phyloP scores from a whole-genome alignment of 768 basidiomycete species.

The Macrolepiota albuminosa region DNA sequence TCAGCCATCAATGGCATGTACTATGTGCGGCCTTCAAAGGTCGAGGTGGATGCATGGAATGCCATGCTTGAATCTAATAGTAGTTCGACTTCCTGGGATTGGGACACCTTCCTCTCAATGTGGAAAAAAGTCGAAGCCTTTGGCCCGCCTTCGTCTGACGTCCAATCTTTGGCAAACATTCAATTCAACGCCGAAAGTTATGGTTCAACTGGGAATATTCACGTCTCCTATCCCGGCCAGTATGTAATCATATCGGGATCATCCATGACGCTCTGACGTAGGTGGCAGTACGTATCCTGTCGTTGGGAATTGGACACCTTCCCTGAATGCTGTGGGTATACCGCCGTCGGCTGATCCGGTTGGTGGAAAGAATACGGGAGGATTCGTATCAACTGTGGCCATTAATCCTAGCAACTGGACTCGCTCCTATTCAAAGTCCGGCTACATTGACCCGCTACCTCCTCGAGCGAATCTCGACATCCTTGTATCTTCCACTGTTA shows the following conservation, averaged over 20 bases:
- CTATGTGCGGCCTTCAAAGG: constrained; percentile 46
- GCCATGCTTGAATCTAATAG: constrained; percentile 29
- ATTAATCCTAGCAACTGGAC: constrained; percentile 63
- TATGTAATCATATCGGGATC: not conserved
- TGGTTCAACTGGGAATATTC: constrained; percentile 42
- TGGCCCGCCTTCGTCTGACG: constrained; percentile 35
- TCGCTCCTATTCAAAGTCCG: constrained; percentile 55
- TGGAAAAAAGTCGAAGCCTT: constrained; percentile 51
- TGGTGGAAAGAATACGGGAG: constrained; percentile 44
- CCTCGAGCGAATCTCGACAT: constrained; percentile 61
- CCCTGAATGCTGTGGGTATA: constrained; percentile 42
- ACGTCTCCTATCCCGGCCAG: constrained; percentile 21
- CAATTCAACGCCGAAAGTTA: constrained; percentile 35
- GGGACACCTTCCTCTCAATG: constrained; percentile 35
- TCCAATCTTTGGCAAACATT: constrained; percentile 35
- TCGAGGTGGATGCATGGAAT: constrained; percentile 42
- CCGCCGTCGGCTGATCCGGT: constrained; percentile 34
- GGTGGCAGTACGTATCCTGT: constrained; percentile 39
- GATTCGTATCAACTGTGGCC: constrained; percentile 49
- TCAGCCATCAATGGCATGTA: constrained; percentile 71
- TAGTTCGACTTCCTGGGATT: constrained; percentile 32
- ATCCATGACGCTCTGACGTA: constrained; percentile 31
- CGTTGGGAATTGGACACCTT: constrained; percentile 52
- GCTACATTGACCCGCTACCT: constrained; percentile 57
- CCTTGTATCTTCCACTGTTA: constrained; percentile 55